A percentile compares a stretch with the other conserved stretches of the same genome.
These are phyloP conservation scores for Tricholoma flavovirens DNA, from an alignment of 768 basidiomycete species.

Conservation along the genomic window DNA sequence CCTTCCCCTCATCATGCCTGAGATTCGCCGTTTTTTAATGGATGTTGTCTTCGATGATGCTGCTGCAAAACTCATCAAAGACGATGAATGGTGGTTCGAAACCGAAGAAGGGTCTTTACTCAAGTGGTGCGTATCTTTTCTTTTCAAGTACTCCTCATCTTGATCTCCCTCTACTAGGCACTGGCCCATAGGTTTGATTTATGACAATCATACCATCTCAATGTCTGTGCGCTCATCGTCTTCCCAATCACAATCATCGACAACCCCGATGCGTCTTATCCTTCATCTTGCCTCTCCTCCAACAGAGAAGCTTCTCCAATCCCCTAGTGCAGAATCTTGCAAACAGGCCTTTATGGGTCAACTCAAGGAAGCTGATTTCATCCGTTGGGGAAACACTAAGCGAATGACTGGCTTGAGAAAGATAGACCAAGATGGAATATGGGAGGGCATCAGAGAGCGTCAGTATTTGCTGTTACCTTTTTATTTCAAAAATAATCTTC, in stretches of 20 bases:
- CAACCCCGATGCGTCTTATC: constrained; percentile 67
- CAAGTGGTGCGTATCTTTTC: constrained; percentile 65
- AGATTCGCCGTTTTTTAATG: constrained; percentile 82
- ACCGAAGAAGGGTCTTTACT: constrained; percentile 74
- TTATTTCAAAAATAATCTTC: constrained; percentile 1
- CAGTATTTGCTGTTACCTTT: constrained; percentile 26
- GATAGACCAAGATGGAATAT: constrained; percentile 91
- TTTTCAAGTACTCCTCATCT: constrained; percentile 3
- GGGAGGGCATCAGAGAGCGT: constrained; percentile 97
- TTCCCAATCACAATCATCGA: constrained; percentile 31
- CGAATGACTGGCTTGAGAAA: constrained; percentile 88
- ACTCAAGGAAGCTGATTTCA: constrained; percentile 94
- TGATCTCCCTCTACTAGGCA: constrained; percentile 57
- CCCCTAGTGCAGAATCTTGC: constrained; percentile 79
- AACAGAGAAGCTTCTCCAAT: constrained; percentile 75
- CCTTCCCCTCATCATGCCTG: constrained; percentile 84
- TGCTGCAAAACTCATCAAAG: constrained; percentile 67
- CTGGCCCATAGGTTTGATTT: constrained; percentile 94
- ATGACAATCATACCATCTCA: constrained; percentile 76
- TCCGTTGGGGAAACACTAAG: constrained; percentile 94
- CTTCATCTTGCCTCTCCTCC: constrained; percentile 88
- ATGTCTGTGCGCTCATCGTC: constrained; percentile 47
- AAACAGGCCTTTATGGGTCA: constrained; percentile 95
- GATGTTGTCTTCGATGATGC: constrained; percentile 91
- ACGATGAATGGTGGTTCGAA: constrained; percentile 98